A percentile compares a stretch with the other conserved stretches of the same genome.
phyloP scores from a whole-genome alignment of 352 stramenopile species.

The Pythium folliculosum region DNA sequence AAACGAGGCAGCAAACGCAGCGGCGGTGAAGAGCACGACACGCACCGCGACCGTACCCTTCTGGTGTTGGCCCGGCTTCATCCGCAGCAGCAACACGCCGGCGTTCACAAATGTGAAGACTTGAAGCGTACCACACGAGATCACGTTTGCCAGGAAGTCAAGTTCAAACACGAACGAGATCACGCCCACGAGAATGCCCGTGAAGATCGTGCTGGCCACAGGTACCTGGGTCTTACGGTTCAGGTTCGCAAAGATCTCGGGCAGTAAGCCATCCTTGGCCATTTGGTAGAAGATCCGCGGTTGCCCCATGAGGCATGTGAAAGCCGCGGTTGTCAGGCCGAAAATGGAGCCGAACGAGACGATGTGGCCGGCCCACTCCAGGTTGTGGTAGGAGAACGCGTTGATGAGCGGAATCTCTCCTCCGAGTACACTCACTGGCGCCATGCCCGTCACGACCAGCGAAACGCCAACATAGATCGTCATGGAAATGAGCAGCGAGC shows the following conservation, averaged over 20 bases:
- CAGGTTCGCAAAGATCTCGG: slow-evolving; percentile 61
- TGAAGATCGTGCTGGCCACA: slow-evolving; percentile 88
- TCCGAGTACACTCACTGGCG: slow-evolving; percentile 67
- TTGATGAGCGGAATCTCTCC: slow-evolving; percentile 82
- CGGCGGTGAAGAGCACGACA: slow-evolving; percentile 61
- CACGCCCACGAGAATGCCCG: slow-evolving; percentile 68
- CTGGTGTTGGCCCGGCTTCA: slow-evolving; percentile 44
- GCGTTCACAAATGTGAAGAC: slow-evolving; percentile 94
- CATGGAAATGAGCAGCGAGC: slow-evolving; percentile 90
- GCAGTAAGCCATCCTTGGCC: slow-evolving; percentile 82
- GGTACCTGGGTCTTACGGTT: slow-evolving; percentile 66
- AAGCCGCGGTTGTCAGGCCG: slow-evolving; percentile 88
- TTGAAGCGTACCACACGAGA: slow-evolving; percentile 90
- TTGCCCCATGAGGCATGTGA: slow-evolving; percentile 92
- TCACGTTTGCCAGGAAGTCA: slow-evolving; percentile 91
- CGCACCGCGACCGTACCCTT: slow-evolving; percentile 42
- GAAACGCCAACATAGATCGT: slow-evolving; percentile 90
- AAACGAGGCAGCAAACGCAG: slow-evolving; percentile 63
- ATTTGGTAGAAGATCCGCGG: slow-evolving; percentile 93
- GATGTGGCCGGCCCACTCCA: slow-evolving; percentile 73
- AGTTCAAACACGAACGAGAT: slow-evolving; percentile 91
- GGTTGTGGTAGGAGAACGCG: slow-evolving; percentile 76
- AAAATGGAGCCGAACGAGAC: slow-evolving; percentile 93
- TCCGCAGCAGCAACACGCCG: slow-evolving; percentile 84
- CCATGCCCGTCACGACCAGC: slow-evolving; percentile 90